Conservation (phyloP, 345 rosid species). For the Corchorus olitorius region DNA sequence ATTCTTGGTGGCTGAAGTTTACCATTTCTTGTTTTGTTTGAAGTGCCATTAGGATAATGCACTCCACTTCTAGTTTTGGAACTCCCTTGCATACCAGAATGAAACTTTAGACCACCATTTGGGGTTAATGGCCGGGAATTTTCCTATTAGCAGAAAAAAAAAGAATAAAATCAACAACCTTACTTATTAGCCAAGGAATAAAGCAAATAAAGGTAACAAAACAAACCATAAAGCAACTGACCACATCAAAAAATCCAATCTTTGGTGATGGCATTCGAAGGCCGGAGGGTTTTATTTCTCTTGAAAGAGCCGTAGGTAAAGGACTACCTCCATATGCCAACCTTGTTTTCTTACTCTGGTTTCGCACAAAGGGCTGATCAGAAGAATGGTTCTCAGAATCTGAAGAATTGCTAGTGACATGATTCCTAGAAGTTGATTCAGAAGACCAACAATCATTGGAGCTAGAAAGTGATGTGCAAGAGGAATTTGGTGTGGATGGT, state of each 20-base stretch:
- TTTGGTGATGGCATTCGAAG: constrained; percentile 52
- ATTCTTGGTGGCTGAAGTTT: constrained; percentile 26
- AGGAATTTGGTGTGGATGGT: constrained; percentile 26
- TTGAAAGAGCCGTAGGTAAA: constrained; percentile 9
- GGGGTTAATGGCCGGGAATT: constrained; percentile 19
- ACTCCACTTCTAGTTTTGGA: constrained; percentile 12
- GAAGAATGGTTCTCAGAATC: not conserved
- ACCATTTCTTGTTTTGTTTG: constrained; percentile 15
- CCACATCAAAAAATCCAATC: constrained; percentile 53
- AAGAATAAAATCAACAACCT: not conserved
- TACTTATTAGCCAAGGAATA: not conserved
- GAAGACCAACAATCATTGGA: constrained; percentile 29
- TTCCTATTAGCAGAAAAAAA: constrained; percentile 22
- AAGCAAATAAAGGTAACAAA: not conserved
- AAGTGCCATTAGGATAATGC: constrained; percentile 12
- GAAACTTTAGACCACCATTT: constrained; percentile 26
- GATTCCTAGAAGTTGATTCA: constrained; percentile 18
- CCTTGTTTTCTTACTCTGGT: constrained; percentile 21
- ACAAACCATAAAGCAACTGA: constrained; percentile 21
- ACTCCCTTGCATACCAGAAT: constrained; percentile 18
- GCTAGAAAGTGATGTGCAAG: constrained; percentile 27
- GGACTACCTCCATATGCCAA: constrained; percentile 11
- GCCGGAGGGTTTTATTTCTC: constrained; percentile 34
- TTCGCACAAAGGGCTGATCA: constrained; percentile 2
- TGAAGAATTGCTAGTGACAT: constrained; percentile 16